Evolutionary conservation across 331 rosid species (phyloP), one percentile per base, ranked within the genome.

Genomic region (Prunus yedoensis): DNA sequence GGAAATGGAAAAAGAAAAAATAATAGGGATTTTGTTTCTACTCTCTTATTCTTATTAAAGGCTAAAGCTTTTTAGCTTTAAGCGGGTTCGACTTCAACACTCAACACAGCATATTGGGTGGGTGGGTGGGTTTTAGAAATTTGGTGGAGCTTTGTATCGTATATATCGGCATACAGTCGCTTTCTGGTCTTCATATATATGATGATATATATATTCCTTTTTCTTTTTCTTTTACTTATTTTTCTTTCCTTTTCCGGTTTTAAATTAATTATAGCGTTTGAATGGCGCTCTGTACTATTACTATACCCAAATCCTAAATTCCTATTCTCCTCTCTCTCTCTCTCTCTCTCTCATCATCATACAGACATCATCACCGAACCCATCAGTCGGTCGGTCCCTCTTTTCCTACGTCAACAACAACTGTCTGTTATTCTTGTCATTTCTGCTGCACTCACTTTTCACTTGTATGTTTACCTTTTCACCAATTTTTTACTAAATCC

Each of bases 151-250:
- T 17, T 66, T 49, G 53, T 69, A 28, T 69, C 28, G 60, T 69
- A 50, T 49, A 69, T 28, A 69, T 50, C 61, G 61, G 61, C 60
- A 50, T 50, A 32, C 60, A 14, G 74, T 69, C 74, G 61, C 61
- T 69, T 69, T 69, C 61, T 4, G 27, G 27, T 50, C 41, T 68
- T 2, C 18, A 4, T 50, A n/a, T 68, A 3, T 13, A 38, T 32
- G 38, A 32, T 32, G 38, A 32, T 32, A 3, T 23, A 49, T 16
- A 3, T 23, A 49, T 16, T 15, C 5, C 23, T 47, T 14, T 23
- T 66, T 45, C 13, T 11, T 66, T 66, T 10, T 41, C 5, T 21
- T 11, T 59, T 10, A 3, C 21, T 2, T 4, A 3, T 3, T 10
- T 8, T 8, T 10, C 12, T 8, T 56, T 56, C 21, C 9, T 38